Base-by-base conservation (phyloP, 257 asterid species). In the Lavandula angustifolia region DNA sequence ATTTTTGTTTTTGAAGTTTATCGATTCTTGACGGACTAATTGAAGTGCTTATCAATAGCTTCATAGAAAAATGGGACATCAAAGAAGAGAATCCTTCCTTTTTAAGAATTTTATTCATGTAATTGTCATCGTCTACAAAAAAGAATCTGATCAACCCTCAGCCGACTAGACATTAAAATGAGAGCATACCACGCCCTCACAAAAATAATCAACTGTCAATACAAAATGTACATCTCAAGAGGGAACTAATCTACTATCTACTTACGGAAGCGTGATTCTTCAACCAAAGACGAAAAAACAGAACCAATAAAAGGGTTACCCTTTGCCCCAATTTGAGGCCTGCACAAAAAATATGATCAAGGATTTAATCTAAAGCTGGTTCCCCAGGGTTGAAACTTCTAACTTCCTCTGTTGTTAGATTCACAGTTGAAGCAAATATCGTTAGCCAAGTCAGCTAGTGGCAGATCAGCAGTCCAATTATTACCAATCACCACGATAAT, bases 331-430 rank as follows among this genome's bases (percentile, higher is more conserved):
- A 60, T 78, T 82, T 58, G 83, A 77, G 84, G 62, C 80, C 85
- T 65, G 92, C 97, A 79, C 87, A 87, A 90, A 90, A 84, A 90
- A 87, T 84, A 53, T 40, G 37, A 63, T 55, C 37, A 63, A 33
- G 70, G 53, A 68, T 81, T 67, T 70, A 69, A 64, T 64, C 88
- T 82, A 84, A 59, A 72, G 52, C 70, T 71, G 76, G 88, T 84
- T 84, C 77, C 34, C 79, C 79, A 64, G 27, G 74, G 72, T 58
- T 40, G 73, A 78, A 73, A 51, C 70, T 49, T 49, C 81, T 70
- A 81, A 59, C 81, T 54, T 71, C 71, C 75, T 62, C 67, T 83
- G 79, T 84, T 73, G 94, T 90, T 85, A 86, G 84, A 81, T 78
- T 65, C 76, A 75, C 70, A 76, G 43, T 77, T 74, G 61, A 75